Evolutionary conservation across 75 land plant genomes (phyloP).

Genomic region (Larix kaempferi): DNA sequence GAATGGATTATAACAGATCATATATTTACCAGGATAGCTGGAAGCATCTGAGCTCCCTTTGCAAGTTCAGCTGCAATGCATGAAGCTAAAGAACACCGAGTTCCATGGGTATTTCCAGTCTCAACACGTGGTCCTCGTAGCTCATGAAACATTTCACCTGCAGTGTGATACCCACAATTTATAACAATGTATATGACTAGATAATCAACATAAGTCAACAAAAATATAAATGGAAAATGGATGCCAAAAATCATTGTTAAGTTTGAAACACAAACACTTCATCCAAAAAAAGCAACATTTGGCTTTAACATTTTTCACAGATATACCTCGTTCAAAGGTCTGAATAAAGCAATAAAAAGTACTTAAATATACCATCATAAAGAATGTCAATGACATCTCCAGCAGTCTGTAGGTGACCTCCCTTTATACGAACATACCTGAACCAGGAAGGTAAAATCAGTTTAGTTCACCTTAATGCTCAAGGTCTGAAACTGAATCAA

Average conservation of each 20-base stretch:
- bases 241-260: neutral
- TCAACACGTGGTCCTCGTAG: conserved; percentile 57
- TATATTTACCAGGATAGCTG: conserved; percentile 61
- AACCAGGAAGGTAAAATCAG: neutral
- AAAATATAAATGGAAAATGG: neutral
- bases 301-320: neutral
- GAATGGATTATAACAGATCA: neutral
- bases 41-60: conserved; percentile 62
- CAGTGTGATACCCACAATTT: conserved; percentile 6
- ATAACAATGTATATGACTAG: neutral
- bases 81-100: conserved; percentile 94
- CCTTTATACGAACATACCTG: conserved; percentile 93
- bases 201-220: conserved; percentile 1
- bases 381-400: conserved; percentile 72
- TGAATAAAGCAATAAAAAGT: neutral
- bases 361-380: conserved; percentile 69
- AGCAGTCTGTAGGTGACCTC: conserved; percentile 75
- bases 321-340: neutral
- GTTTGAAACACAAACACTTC: neutral
- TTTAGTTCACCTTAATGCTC: neutral
- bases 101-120: conserved; percentile 91
- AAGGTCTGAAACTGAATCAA: neutral
- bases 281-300: neutral
- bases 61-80: conserved; percentile 92
- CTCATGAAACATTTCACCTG: conserved; percentile 71